Percentiles rank a stretch among this genome's conserved stretches.
Conservation (phyloP, 331 rosid species). For the Prunus yedoensis region DNA sequence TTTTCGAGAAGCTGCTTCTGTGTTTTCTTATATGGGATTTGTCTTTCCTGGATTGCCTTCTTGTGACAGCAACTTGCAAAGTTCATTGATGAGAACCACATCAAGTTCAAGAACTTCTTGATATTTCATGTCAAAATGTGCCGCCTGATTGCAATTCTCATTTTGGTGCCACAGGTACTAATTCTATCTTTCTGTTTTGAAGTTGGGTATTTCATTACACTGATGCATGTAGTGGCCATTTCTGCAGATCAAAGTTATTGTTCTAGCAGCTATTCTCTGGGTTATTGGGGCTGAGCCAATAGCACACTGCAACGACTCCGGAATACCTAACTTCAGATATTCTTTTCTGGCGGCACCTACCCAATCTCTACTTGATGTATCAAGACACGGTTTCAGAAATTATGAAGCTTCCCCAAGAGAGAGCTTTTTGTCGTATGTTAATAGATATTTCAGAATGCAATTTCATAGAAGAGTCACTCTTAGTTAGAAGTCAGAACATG, state of each 20-base stretch:
- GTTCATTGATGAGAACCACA: conserved; percentile 25
- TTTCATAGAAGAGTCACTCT: conserved; percentile 20
- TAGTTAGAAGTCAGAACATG: background rate
- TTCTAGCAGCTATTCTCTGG: conserved; percentile 30
- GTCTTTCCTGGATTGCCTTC: background rate
- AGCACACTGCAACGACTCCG: conserved; percentile 9
- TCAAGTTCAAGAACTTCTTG: conserved; percentile 25
- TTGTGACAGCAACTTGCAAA: conserved; percentile 26
- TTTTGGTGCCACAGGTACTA: conserved; percentile 41
- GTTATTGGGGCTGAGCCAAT: conserved; percentile 29
- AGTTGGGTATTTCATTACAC: background rate
- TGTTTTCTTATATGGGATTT: background rate
- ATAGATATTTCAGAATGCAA: conserved; percentile 13
- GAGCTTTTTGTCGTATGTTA: background rate
- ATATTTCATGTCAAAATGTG: conserved; percentile 27
- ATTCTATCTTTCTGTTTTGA: background rate
- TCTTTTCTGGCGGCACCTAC: conserved; percentile 34
- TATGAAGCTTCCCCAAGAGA: conserved; percentile 15
- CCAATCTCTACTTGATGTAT: background rate
- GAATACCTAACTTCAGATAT: conserved; percentile 15
- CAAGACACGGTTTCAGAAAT: conserved; percentile 9
- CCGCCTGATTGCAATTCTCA: conserved; percentile 24
- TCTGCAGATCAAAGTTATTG: conserved; percentile 34
- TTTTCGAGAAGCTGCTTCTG: background rate
- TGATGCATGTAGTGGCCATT: background rate